Conservation (phyloP, 345 rosid genomes). For the Salix viminalis region DNA sequence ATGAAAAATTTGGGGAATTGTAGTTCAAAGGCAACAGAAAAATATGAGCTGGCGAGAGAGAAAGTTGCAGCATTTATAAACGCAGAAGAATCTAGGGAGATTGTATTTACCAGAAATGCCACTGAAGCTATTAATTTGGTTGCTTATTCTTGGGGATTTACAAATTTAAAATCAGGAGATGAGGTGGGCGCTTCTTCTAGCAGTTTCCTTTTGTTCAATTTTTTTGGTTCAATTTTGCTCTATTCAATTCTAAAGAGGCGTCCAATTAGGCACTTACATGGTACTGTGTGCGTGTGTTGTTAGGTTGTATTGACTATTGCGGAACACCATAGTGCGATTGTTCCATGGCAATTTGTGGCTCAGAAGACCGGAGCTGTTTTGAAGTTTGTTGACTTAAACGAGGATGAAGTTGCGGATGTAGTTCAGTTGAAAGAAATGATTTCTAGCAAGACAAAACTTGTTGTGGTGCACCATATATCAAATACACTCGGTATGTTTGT, state of each 20-base stretch:
- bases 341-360: slow-evolving; percentile 93
- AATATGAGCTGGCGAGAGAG: slow-evolving; percentile 82
- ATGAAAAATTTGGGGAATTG: background rate
- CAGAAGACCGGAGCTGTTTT: slow-evolving; percentile 72
- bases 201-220: background rate
- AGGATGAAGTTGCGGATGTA: slow-evolving; percentile 62
- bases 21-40: slow-evolving; percentile 92
- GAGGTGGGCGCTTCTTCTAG: slow-evolving; percentile 45
- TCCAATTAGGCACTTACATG: background rate
- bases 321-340: slow-evolving; percentile 91
- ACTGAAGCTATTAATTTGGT: slow-evolving; percentile 96
- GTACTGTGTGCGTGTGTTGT: slow-evolving; percentile 18
- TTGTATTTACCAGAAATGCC: slow-evolving; percentile 88
- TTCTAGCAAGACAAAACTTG: slow-evolving; percentile 69
- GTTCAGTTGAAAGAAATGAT: slow-evolving; percentile 49
- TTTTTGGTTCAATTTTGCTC: background rate
- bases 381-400: slow-evolving; percentile 56
- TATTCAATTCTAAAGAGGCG: background rate
- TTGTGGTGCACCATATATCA: slow-evolving; percentile 83
- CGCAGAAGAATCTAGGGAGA: slow-evolving; percentile 64
- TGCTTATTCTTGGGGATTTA: slow-evolving; percentile 80
- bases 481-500: slow-evolving; percentile 66
- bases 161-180: slow-evolving; percentile 62
- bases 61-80: slow-evolving; percentile 81
- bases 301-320: slow-evolving; percentile 75